A percentile compares a stretch with the other conserved stretches of the same genome.
Evolutionary conservation across 2,329 filamentous ascomycete species (phyloP).

Genomic region (Amphichorda felina): DNA sequence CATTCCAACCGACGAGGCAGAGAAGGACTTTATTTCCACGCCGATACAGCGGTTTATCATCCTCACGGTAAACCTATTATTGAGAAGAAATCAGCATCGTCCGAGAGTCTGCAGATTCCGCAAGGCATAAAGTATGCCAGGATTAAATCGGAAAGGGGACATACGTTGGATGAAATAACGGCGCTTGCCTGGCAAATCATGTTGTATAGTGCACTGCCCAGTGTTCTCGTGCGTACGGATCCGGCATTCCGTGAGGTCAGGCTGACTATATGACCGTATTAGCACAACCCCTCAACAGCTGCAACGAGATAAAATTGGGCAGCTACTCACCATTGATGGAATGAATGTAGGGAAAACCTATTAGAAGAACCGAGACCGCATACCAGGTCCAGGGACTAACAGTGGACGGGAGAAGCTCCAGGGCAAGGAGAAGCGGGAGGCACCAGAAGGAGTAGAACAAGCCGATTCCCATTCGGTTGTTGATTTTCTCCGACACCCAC

Average conservation of each 20-base stretch:
- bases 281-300: too few species aligned
- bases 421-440: slow-evolving; percentile 39
- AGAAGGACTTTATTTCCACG: not conserved
- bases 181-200: not conserved
- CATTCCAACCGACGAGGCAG: not conserved
- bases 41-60: not conserved
- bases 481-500: too few species aligned
- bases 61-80: not conserved
- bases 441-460: slow-evolving; percentile 48
- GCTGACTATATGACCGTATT: too few species aligned
- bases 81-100: too few species aligned
- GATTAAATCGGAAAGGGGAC: too few species aligned
- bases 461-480: too few species aligned
- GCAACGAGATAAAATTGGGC: too few species aligned
- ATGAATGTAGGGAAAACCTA: slow-evolving; percentile 8
- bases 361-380: slow-evolving; percentile 14
- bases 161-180: not conserved
- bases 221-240: not conserved
- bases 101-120: too few species aligned
- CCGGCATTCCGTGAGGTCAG: not conserved
- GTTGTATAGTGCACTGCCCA: not conserved
- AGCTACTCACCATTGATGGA: too few species aligned
- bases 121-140: too few species aligned
- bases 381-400: slow-evolving; percentile 25
- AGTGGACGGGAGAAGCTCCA: slow-evolving; percentile 18